These are phyloP conservation scores for Annona squamosa DNA, from an alignment of 164 flowering plant genomes.

Conservation along the genomic window DNA sequence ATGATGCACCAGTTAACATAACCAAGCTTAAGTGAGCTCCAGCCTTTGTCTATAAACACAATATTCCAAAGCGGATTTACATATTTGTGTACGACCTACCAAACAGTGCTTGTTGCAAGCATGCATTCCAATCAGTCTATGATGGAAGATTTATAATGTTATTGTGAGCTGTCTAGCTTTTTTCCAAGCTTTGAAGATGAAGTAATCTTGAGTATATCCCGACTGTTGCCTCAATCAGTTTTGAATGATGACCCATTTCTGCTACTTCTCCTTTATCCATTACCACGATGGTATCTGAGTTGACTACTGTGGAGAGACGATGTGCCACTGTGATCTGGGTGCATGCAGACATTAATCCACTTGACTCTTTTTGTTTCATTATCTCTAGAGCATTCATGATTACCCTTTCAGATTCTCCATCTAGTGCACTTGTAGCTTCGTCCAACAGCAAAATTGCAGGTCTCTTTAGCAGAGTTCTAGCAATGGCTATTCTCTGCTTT, in stretches of 20 bases:
- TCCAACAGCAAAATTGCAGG: conserved; percentile 54
- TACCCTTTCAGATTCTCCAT: conserved; percentile 52
- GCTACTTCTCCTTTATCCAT: conserved; percentile 61
- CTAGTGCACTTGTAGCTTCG: conserved; percentile 80
- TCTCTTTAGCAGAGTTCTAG: conserved; percentile 56
- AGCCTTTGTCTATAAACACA: not conserved
- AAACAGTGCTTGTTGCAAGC: not conserved
- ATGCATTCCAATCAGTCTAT: not conserved
- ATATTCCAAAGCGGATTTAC: not conserved
- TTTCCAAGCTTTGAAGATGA: conserved; percentile 36
- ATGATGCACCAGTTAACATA: not conserved
- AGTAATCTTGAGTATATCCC: conserved; percentile 50
- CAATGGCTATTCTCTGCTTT: conserved; percentile 70
- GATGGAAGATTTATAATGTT: not conserved
- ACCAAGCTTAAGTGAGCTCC: not conserved
- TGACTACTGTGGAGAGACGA: conserved; percentile 51
- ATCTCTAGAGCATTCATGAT: conserved; percentile 41
- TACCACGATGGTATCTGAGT: conserved; percentile 53
- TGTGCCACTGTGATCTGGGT: conserved; percentile 68
- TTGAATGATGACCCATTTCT: conserved; percentile 54
- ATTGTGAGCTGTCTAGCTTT: conserved; percentile 1
- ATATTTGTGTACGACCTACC: not conserved
- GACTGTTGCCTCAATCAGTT: conserved; percentile 23
- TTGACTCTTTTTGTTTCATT: conserved; percentile 14
- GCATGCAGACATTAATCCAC: conserved; percentile 15